Base-by-base conservation (phyloP, 192 early-diverging fungal genomes). In the Coemansia sp. region DNA sequence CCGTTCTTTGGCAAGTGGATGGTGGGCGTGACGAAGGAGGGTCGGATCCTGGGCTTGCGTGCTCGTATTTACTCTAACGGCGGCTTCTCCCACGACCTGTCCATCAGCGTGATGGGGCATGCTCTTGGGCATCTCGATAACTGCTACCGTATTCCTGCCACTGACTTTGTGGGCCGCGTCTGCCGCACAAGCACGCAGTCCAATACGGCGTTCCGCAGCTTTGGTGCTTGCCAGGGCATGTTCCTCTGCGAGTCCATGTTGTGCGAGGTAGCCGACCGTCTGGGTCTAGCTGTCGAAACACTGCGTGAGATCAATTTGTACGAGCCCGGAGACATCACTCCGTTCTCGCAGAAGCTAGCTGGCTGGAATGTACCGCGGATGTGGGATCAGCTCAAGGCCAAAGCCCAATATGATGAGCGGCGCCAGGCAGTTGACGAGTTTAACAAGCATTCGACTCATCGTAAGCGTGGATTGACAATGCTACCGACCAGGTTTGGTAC, bases 181-280 rank as follows among this genome's bases (percentile, higher is more conserved):
- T 94, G 92, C 73, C 88, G 88, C 62, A 94, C 94, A 53, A 94
- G 94, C 83, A 86, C 88, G 37, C 87, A 91, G 70, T 90, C 91
- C 65, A 94, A 94, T 82, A 94, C 93, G 46, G 93, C 94, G 3
- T 90, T 94, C 86, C 85, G 94, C 67, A 88, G 93, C 31, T 95
- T 94, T 68, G 94, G 94, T 57, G 92, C 85, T 21, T 92, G 93
- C 57, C 92, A 95, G 78, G 92, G 89, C 41, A 92, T 93, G 89
- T 84, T 94, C 67, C 80, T 94, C 46, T 85, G 86, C 11, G 93
- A 94, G 78, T 88, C 87, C 25, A 91, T 86, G 69, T 90, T 95
- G 48, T 85, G 81, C 31, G 91, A 95, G 75, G 77, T 94, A 37
- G 93, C 93, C 8, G 90, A 94, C 51, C 78, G 72, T 11, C 83